A percentile compares a stretch with the other conserved stretches of the same genome.
phyloP scores from a whole-genome alignment of 441 rosid genomes.

The Raphanus hybrid region DNA sequence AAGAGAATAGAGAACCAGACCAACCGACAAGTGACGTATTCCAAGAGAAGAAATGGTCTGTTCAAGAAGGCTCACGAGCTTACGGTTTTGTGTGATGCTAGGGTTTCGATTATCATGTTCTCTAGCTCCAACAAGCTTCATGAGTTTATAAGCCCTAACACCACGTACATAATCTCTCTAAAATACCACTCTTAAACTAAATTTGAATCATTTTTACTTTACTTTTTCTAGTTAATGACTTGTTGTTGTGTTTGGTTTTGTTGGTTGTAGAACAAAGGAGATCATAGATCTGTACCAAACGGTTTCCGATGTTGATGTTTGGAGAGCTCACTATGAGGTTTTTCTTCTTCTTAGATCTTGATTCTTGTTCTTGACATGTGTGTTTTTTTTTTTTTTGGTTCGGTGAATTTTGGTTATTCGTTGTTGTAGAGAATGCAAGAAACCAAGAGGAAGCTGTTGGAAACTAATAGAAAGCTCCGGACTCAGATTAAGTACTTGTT shows the following conservation, averaged over 20 bases:
- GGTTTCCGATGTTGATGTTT: slow-evolving; percentile 57
- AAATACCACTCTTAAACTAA: background rate
- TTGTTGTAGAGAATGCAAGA: slow-evolving; percentile 79
- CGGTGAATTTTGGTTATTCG: background rate
- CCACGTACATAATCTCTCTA: slow-evolving; percentile 50
- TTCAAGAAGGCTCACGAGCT: slow-evolving; percentile 92
- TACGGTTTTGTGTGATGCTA: slow-evolving; percentile 85
- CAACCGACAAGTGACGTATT: slow-evolving; percentile 86
- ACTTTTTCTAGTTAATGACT: background rate
- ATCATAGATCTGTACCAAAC: slow-evolving; percentile 67
- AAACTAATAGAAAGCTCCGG: slow-evolving; percentile 62
- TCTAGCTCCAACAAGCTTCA: slow-evolving; percentile 72
- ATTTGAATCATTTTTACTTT: background rate
- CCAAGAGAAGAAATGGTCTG: slow-evolving; percentile 78
- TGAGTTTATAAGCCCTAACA: slow-evolving; percentile 76
- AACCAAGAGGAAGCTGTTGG: slow-evolving; percentile 63
- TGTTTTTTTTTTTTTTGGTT: background rate
- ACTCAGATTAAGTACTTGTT: slow-evolving; percentile 64
- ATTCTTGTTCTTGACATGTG: background rate
- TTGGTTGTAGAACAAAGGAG: slow-evolving; percentile 58
- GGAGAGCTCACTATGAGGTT: slow-evolving; percentile 76
- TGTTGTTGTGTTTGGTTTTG: background rate
- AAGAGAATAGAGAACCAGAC: slow-evolving; percentile 89
- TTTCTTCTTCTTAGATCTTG: background rate
- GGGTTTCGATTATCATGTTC: slow-evolving; percentile 78